A percentile compares a stretch with the other conserved stretches of the same genome.
Conservation (phyloP, 2,329 filamentous ascomycete species). For the Metarhizium anisopliae region DNA sequence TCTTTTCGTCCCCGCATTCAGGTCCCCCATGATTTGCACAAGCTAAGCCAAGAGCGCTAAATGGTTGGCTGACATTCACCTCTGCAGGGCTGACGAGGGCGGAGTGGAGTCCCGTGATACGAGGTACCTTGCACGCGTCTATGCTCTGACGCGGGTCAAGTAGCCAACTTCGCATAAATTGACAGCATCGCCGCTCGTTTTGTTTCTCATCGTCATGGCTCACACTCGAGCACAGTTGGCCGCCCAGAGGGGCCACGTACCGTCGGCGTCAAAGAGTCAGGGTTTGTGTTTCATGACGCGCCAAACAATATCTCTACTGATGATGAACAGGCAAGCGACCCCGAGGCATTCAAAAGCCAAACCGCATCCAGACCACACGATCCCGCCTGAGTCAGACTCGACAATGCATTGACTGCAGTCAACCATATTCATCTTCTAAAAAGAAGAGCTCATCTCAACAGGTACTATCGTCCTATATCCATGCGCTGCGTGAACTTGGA, state of each 20-base stretch:
- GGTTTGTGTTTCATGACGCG: conserved; percentile 3
- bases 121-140: too few species aligned
- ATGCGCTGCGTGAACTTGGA: not conserved
- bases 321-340: not conserved
- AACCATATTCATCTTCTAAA: not conserved
- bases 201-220: conserved; percentile 3
- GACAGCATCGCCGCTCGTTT: not conserved
- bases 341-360: not conserved
- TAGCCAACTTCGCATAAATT: not conserved
- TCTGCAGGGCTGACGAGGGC: too few species aligned
- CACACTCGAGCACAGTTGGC: conserved; percentile 6
- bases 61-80: too few species aligned
- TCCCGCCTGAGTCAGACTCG: not conserved
- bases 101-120: too few species aligned
- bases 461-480: not conserved
- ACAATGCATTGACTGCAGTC: not conserved
- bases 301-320: not conserved
- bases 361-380: not conserved
- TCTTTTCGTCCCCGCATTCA: too few species aligned
- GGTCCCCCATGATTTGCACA: too few species aligned
- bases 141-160: too few species aligned
- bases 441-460: not conserved
- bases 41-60: too few species aligned
- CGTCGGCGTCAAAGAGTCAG: not conserved
- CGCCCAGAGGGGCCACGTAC: conserved; percentile 1